Percentiles rank a stretch among this genome's conserved stretches.
phyloP scores from a whole-genome alignment of 371 early-diverging fungal species.

The Parasitella parasitica region DNA sequence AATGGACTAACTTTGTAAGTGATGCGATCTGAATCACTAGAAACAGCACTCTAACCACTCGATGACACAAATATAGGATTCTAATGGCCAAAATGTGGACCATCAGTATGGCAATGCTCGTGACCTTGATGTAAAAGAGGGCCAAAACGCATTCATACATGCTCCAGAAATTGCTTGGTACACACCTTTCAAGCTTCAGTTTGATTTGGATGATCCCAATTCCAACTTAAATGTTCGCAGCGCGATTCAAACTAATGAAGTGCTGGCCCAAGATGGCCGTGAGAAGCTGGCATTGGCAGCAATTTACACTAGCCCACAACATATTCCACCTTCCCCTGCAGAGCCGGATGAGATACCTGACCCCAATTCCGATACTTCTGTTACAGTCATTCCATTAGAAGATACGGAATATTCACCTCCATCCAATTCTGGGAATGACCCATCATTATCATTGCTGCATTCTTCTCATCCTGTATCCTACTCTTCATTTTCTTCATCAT shows the following conservation, averaged over 20 bases:
- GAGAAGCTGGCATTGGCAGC: constrained; percentile 27
- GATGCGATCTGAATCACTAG: no score
- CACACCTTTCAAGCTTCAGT: constrained; percentile 3
- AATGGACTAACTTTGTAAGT: constrained; percentile 31
- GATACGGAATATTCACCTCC: background rate
- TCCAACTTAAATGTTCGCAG: constrained; percentile 3
- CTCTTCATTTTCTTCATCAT: background rate
- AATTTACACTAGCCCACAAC: constrained; percentile 22
- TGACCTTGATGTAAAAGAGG: background rate
- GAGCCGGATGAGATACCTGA: constrained; percentile 28
- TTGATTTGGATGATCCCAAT: background rate
- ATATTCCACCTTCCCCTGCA: constrained; percentile 38
- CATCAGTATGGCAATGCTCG: background rate
- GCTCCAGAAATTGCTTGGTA: constrained; percentile 17
- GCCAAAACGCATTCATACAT: background rate
- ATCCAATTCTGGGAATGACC: no score
- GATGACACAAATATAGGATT: background rate
- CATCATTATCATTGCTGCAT: no score
- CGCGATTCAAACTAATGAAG: constrained; percentile 9
- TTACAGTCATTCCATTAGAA: background rate
- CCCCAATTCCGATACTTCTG: background rate
- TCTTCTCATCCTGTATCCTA: background rate
- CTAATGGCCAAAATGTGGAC: background rate
- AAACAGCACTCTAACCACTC: background rate
- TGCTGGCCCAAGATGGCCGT: constrained; percentile 13